Evolutionary conservation across 75 land plant species (phyloP).

Genomic region (Gnetum montanum): DNA sequence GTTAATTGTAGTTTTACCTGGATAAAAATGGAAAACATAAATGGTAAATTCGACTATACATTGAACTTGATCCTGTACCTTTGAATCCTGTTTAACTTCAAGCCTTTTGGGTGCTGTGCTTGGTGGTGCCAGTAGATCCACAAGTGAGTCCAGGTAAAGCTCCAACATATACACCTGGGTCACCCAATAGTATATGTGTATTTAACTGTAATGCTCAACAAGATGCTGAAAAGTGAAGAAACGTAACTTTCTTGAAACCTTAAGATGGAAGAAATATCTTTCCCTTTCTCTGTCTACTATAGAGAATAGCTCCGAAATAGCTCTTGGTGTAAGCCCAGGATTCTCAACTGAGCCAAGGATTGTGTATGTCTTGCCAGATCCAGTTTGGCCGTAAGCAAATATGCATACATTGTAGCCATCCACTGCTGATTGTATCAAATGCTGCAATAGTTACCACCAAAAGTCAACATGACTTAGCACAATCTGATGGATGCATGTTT

Average conservation of each 20-base stretch:
- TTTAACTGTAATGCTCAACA: too few species aligned
- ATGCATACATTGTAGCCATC: slow-evolving; percentile 70
- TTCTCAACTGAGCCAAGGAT: slow-evolving; percentile 29
- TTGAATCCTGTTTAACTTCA: slow-evolving; percentile 91
- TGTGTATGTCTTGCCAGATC: slow-evolving; percentile 70
- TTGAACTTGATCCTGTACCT: too few species aligned
- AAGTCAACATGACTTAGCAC: too few species aligned
- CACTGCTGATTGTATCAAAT: slow-evolving; percentile 53
- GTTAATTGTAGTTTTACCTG: too few species aligned
- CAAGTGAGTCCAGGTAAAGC: slow-evolving; percentile 85
- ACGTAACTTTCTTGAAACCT: slow-evolving; percentile 12
- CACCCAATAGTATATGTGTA: too few species aligned
- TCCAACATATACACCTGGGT: slow-evolving; percentile 92
- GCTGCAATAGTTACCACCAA: too few species aligned
- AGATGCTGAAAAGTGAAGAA: too few species aligned
- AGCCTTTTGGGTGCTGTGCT: slow-evolving; percentile 59
- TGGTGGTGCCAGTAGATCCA: slow-evolving; percentile 78
- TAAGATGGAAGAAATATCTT: slow-evolving; percentile 16
- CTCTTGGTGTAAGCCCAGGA: slow-evolving; percentile 27
- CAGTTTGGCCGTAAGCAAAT: slow-evolving; percentile 77
- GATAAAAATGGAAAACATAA: too few species aligned
- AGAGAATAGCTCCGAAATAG: slow-evolving; percentile 17
- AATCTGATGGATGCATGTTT: too few species aligned
- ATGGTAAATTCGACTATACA: too few species aligned
- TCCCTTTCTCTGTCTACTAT: slow-evolving; percentile 17